Evolutionary conservation across 2,329 filamentous ascomycete species (phyloP), one percentile per base, ranked within the genome.

Genomic region (Tolypocladium tropicale): DNA sequence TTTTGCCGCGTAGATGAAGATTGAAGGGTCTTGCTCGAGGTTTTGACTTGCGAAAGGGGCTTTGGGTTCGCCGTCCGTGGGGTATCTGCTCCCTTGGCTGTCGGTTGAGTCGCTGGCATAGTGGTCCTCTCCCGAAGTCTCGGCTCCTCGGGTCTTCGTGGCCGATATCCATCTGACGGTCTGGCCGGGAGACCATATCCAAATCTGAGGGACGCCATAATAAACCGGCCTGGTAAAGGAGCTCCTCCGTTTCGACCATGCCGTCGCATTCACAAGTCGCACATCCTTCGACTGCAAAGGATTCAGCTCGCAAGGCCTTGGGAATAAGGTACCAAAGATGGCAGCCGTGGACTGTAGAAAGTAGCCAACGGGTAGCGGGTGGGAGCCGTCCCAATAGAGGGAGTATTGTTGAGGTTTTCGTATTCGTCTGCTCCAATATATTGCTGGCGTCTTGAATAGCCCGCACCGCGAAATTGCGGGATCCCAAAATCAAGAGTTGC

Each of bases 141-240:
- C 43, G 58, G 46, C 36, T 70, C 65, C 43, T 63, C 62, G 48
- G 60, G 58, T 53, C 61, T 65, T 56, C 65, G 64, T 11, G 65
- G 61, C 56, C 68, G 63, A 60, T 65, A 61, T 53, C 68, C 65
- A 52, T 76, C 73, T 39, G 66, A 67, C 60, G 74, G 70, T 57
- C 72, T 69, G 57, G 70, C 63, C 14, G 72, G 73, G 53, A 75
- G 67, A 56, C 74, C 72, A 61, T 70, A 72, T 56, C 70, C 70
- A 58, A 66, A 66, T 64, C 69, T 70, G 55, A 70, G 66, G 63
- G 74, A 72, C 67, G 74, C 72, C 76, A 78, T 78, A 59, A 57
- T 72, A 58, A 64, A 65, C 67, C 67, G 63, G 65, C 60, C n/a
- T 28, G 34, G 36, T 5, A 37, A 28, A 30, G 6, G 28, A 28